These are phyloP conservation scores for Marasmius oreades DNA, from an alignment of 1,284 basidiomycete genomes.

Conservation along the genomic window DNA sequence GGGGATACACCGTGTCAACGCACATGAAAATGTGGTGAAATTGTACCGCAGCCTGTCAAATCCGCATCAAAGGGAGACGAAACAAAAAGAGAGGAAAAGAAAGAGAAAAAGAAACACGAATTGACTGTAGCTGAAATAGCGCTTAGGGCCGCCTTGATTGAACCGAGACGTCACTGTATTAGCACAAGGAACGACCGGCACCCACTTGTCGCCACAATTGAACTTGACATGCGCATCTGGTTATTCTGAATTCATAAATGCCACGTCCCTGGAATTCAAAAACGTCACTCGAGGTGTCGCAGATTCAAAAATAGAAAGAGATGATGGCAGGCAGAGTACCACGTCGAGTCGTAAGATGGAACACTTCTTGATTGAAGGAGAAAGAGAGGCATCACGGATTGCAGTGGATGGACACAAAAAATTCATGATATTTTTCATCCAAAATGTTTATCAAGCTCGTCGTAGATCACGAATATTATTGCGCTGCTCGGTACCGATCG, in stretches of 20 bases:
- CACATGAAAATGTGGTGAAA: too few species aligned
- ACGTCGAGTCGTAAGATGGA: neutral
- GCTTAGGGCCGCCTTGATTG: neutral
- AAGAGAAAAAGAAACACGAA: neutral
- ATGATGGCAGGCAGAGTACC: neutral
- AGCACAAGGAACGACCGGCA: neutral
- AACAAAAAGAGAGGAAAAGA: neutral
- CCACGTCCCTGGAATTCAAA: neutral
- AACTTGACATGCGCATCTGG: too few species aligned
- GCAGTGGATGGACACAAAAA: neutral
- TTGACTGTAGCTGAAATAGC: neutral
- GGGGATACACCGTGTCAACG: too few species aligned
- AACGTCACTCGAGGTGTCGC: neutral
- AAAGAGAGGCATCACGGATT: neutral
- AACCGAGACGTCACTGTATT: neutral
- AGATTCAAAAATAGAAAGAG: neutral
- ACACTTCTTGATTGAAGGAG: neutral
- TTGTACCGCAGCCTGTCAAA: too few species aligned
- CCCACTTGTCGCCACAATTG: too few species aligned
- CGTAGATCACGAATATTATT: conserved; percentile 89
- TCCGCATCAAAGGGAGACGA: neutral
- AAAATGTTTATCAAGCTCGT: conserved; percentile 65
- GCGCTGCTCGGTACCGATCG: conserved; percentile 88
- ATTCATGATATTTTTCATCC: conserved; percentile 20
- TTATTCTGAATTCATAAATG: too few species aligned